phyloP scores from a whole-genome alignment of 257 asterid species.

The Solanum chmielewskii region DNA sequence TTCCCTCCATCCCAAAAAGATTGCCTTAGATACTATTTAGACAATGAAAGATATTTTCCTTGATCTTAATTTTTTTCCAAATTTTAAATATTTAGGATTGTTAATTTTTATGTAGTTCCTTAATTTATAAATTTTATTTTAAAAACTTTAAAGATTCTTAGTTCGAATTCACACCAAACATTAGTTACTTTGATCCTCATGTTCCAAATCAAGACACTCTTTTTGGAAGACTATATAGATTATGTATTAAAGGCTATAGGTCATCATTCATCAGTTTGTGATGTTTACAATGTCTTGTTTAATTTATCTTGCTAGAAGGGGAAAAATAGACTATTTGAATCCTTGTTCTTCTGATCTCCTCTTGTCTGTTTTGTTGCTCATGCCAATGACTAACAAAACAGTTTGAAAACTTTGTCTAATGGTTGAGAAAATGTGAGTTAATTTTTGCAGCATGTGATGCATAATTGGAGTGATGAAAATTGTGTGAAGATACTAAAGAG shows the following conservation, averaged over 20 bases:
- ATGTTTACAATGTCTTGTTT: not conserved
- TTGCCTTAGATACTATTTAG: not conserved
- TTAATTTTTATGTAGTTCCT: not conserved
- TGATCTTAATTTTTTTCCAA: not conserved
- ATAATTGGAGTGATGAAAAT: slow-evolving; percentile 1
- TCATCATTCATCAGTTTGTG: not conserved
- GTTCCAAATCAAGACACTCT: not conserved
- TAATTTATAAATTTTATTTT: too few relatives aligned
- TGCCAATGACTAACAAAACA: not conserved
- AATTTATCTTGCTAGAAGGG: not conserved
- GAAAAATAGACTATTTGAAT: not conserved
- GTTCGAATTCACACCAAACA: not conserved
- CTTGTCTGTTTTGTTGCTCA: not conserved
- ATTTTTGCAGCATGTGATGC: not conserved
- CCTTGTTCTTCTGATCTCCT: not conserved
- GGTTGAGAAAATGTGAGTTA: not conserved
- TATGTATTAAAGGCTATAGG: not conserved
- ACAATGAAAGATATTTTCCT: not conserved
- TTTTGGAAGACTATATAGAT: not conserved
- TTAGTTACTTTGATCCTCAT: not conserved
- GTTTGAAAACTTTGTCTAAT: not conserved
- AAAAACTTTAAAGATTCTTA: too few relatives aligned
- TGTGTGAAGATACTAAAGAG: slow-evolving; percentile 1
- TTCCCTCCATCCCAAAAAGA: not conserved
- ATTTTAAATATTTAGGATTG: not conserved